A percentile compares a stretch with the other conserved stretches of the same genome.
These are phyloP conservation scores for Aspergillus pseudoviridinutans DNA, from an alignment of 2,329 filamentous ascomycete species.

Conservation along the genomic window DNA sequence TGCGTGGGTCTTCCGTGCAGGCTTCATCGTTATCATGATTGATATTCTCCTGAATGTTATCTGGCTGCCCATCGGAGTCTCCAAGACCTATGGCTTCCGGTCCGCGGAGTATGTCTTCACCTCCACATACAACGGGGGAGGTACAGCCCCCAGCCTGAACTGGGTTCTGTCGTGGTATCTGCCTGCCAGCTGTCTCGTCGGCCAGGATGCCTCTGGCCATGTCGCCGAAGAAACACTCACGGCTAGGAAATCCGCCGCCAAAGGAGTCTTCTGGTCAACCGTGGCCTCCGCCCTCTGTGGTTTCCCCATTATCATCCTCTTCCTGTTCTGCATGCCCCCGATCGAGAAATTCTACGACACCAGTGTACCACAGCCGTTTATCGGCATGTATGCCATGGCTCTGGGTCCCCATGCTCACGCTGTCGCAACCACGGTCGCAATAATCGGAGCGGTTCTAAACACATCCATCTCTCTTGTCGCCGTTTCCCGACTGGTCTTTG, in stretches of 20 bases:
- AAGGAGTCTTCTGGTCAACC: no score
- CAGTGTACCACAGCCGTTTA: slow-evolving; percentile 23
- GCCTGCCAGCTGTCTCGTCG: slow-evolving; percentile 23
- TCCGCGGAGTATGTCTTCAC: no score
- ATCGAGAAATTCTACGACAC: slow-evolving; percentile 29
- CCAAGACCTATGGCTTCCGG: no score
- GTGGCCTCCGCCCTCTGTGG: slow-evolving; percentile 3
- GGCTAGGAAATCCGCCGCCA: no score
- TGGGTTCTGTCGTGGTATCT: slow-evolving; percentile 29
- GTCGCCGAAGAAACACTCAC: slow-evolving; percentile 23
- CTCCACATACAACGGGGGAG: slow-evolving; percentile 1
- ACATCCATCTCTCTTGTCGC: slow-evolving; percentile 53
- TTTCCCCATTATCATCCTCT: slow-evolving; percentile 27
- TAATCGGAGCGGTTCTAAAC: slow-evolving; percentile 26
- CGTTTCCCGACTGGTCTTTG: slow-evolving; percentile 54
- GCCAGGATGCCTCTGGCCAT: slow-evolving; percentile 27
- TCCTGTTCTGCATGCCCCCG: slow-evolving; percentile 28
- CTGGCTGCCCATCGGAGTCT: no score
- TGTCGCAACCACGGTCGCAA: no score
- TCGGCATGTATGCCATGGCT: no score
- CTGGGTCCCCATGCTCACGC: no score
- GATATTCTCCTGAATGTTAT: no score
- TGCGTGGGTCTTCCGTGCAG: no score
- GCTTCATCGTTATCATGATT: no score
- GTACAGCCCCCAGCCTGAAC: slow-evolving; percentile 22